Percentiles rank a stretch among this genome's conserved stretches.
These are phyloP conservation scores for Triadica sebifera DNA, from an alignment of 345 rosid genomes.

Conservation along the genomic window DNA sequence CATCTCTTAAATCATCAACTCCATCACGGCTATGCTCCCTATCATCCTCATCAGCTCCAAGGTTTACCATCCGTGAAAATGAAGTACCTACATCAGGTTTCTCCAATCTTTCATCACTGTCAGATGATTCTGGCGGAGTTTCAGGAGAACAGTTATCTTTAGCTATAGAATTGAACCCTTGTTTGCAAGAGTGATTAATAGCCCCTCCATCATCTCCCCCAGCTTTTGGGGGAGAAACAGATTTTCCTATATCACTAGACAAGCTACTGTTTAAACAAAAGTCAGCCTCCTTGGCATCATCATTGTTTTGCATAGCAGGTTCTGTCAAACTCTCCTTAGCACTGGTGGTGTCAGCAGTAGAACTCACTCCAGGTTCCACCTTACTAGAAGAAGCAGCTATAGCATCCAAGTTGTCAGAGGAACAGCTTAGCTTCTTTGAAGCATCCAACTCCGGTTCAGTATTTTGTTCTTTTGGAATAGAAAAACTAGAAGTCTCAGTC, in stretches of 20 bases:
- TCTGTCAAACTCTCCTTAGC: constrained; percentile 29
- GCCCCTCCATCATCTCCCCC: constrained; percentile 30
- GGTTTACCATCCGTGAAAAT: constrained; percentile 34
- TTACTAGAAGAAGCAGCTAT: constrained; percentile 36
- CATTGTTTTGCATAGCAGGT: constrained; percentile 32
- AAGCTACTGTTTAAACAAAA: constrained; percentile 14
- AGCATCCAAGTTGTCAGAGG: constrained; percentile 25
- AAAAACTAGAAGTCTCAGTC: constrained; percentile 28
- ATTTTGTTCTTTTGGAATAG: constrained; percentile 21
- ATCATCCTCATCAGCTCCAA: constrained; percentile 39
- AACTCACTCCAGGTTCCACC: constrained; percentile 38
- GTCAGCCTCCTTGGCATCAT: constrained; percentile 36
- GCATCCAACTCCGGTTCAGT: constrained; percentile 42
- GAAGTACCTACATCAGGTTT: constrained; percentile 32
- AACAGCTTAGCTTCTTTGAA: constrained; percentile 24
- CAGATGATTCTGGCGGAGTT: constrained; percentile 36
- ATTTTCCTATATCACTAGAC: constrained; percentile 29
- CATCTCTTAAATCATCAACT: constrained; percentile 39
- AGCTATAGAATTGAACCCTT: constrained; percentile 19
- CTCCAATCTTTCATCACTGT: constrained; percentile 29
- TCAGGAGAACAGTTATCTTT: constrained; percentile 40
- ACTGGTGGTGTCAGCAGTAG: constrained; percentile 35
- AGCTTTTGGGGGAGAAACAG: constrained; percentile 31
- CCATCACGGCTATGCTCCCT: constrained; percentile 37
- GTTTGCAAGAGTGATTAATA: constrained; percentile 26